These are phyloP conservation scores for Neofusicoccum sp. DNA, from an alignment of 2,329 filamentous ascomycete genomes.

Conservation along the genomic window DNA sequence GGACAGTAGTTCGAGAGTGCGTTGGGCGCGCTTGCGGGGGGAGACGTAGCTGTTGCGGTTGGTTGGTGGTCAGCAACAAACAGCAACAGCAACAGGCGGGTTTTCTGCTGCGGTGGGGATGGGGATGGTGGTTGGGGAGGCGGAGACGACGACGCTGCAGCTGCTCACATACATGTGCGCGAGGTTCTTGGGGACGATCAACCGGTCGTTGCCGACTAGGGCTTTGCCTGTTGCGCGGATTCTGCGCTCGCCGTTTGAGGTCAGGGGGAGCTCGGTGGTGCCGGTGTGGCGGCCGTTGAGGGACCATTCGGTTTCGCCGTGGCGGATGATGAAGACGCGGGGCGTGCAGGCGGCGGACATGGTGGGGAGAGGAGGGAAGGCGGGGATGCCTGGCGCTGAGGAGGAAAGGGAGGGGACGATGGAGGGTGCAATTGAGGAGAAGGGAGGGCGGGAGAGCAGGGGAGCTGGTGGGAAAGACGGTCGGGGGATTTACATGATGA, in stretches of 20 bases:
- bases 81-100: not conserved
- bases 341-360: constrained; percentile 39
- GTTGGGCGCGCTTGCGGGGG: constrained; percentile 77
- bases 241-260: constrained; percentile 64
- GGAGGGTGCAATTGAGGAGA: not conserved
- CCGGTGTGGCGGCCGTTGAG: constrained; percentile 77
- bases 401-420: not conserved
- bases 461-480: not conserved
- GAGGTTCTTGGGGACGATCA: constrained; percentile 80
- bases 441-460: not conserved
- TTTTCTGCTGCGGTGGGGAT: not conserved
- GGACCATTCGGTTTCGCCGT: constrained; percentile 96
- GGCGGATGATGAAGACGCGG: constrained; percentile 61
- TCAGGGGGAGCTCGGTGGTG: constrained; percentile 81
- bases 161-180: constrained; percentile 70
- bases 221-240: constrained; percentile 70
- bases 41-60: constrained; percentile 67
- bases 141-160: not conserved
- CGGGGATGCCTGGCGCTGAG: not conserved
- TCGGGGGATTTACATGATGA: not conserved
- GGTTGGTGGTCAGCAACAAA: not conserved
- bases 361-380: not conserved
- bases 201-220: constrained; percentile 76
- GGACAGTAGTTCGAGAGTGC: constrained; percentile 84
- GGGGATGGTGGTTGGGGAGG: not conserved